Evolutionary conservation across 2,329 filamentous ascomycete species (phyloP).

Genomic region (Verticillium zaregamsianum): DNA sequence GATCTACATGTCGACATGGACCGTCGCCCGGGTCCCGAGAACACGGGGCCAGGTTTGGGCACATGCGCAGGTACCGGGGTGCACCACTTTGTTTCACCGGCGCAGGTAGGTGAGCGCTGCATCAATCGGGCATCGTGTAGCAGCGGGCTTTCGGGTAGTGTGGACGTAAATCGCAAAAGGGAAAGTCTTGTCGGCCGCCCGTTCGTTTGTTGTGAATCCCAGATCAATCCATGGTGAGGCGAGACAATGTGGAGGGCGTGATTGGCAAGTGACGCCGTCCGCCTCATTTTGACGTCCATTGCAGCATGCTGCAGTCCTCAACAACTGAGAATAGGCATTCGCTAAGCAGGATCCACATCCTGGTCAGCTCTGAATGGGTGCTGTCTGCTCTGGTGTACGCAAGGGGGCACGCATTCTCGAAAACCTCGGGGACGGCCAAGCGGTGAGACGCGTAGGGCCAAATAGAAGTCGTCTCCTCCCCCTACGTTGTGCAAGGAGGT

Average conservation of each 20-base stretch:
- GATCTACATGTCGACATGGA: neutral
- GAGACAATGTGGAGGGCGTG: slow-evolving; percentile 2
- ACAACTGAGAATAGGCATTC: slow-evolving; percentile 6
- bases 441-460: neutral
- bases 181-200: neutral
- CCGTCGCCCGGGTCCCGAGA: neutral
- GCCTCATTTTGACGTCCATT: slow-evolving; percentile 13
- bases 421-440: neutral
- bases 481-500: neutral
- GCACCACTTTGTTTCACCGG: neutral
- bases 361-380: neutral
- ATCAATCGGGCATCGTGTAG: neutral
- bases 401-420: neutral
- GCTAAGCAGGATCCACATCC: neutral
- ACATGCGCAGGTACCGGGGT: neutral
- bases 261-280: slow-evolving; percentile 12
- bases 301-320: slow-evolving; percentile 9
- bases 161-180: neutral
- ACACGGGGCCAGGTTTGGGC: neutral
- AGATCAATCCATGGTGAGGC: slow-evolving; percentile 1
- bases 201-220: slow-evolving; percentile 3
- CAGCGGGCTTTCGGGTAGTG: neutral
- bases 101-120: neutral
- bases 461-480: neutral
- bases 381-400: neutral